A percentile compares a stretch with the other conserved stretches of the same genome.
These are phyloP conservation scores for Microcos paniculata DNA, from an alignment of 345 rosid species.

Conservation along the genomic window DNA sequence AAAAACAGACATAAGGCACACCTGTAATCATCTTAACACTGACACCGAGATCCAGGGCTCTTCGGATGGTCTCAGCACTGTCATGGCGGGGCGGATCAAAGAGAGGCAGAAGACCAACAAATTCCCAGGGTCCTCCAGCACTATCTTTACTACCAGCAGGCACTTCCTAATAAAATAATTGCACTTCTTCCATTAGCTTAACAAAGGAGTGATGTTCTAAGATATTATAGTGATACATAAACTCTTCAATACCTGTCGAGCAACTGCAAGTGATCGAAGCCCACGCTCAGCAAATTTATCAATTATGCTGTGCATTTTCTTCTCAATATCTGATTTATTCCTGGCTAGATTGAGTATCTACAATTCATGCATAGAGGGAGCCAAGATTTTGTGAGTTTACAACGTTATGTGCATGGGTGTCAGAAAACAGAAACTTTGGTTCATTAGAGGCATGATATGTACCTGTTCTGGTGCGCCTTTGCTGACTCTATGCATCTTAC, in stretches of 20 bases:
- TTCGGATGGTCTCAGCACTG: slow-evolving; percentile 69
- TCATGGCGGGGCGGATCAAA: slow-evolving; percentile 85
- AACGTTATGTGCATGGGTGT: background rate
- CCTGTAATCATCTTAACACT: slow-evolving; percentile 82
- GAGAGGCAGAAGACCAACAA: slow-evolving; percentile 74
- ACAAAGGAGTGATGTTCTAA: background rate
- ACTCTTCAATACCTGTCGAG: slow-evolving; percentile 55
- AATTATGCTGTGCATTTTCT: slow-evolving; percentile 44
- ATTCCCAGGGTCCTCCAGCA: slow-evolving; percentile 84
- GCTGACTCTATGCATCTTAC: slow-evolving; percentile 84
- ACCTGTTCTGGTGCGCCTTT: slow-evolving; percentile 99
- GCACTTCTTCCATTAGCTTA: background rate
- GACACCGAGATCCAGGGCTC: slow-evolving; percentile 74
- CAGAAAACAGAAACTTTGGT: background rate
- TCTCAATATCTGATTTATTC: slow-evolving; percentile 47
- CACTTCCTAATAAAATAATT: slow-evolving; percentile 36
- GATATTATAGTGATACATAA: background rate
- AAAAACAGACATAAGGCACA: slow-evolving; percentile 9
- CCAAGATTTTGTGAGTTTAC: too few species aligned
- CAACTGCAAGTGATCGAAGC: slow-evolving; percentile 84
- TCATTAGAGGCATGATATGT: background rate
- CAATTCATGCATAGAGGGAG: too few species aligned
- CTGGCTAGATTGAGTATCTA: slow-evolving; percentile 54
- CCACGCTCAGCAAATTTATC: slow-evolving; percentile 86
- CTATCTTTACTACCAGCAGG: slow-evolving; percentile 75